Conservation (phyloP, 2,329 filamentous ascomycete species). For the Pezicula carpinea region DNA sequence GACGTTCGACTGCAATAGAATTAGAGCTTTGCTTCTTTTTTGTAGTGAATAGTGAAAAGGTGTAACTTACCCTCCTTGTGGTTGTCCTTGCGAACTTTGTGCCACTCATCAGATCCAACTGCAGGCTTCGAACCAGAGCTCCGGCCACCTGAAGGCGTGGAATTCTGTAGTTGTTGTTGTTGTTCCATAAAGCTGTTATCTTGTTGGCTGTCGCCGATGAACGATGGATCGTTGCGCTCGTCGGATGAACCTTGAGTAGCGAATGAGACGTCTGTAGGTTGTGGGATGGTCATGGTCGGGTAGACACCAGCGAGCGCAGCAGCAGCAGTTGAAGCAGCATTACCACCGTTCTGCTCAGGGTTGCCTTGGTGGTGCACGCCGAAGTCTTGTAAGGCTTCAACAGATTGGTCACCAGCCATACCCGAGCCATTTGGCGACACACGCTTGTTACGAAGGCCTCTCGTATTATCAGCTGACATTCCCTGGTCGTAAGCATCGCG, state of each 20-base stretch:
- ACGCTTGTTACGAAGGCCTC: conserved; percentile 28
- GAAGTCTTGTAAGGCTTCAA: conserved; percentile 31
- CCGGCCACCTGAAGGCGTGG: conserved; percentile 29
- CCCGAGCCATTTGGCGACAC: conserved; percentile 26
- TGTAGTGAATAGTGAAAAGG: background rate
- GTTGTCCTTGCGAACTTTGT: conserved; percentile 93
- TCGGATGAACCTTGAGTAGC: conserved; percentile 37
- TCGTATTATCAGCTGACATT: conserved; percentile 28
- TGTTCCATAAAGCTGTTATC: conserved; percentile 30
- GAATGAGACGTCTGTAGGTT: conserved; percentile 49
- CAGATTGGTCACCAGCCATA: conserved; percentile 20
- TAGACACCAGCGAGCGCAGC: conserved; percentile 40
- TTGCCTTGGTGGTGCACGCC: conserved; percentile 37
- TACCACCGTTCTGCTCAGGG: conserved; percentile 48
- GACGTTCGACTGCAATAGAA: conserved; percentile 71
- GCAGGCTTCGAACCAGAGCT: conserved; percentile 60
- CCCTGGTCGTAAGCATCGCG: conserved; percentile 24
- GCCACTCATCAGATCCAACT: conserved; percentile 97
- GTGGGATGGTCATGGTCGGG: conserved; percentile 49
- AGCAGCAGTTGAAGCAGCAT: conserved; percentile 53
- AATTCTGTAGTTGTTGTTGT: conserved; percentile 19
- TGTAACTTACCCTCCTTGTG: conserved; percentile 84
- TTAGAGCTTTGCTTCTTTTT: conserved; percentile 24
- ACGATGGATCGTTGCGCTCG: conserved; percentile 32
- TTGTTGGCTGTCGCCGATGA: conserved; percentile 33